Conservation (phyloP, 2,329 filamentous ascomycete genomes). For the Spiromastix sp. region DNA sequence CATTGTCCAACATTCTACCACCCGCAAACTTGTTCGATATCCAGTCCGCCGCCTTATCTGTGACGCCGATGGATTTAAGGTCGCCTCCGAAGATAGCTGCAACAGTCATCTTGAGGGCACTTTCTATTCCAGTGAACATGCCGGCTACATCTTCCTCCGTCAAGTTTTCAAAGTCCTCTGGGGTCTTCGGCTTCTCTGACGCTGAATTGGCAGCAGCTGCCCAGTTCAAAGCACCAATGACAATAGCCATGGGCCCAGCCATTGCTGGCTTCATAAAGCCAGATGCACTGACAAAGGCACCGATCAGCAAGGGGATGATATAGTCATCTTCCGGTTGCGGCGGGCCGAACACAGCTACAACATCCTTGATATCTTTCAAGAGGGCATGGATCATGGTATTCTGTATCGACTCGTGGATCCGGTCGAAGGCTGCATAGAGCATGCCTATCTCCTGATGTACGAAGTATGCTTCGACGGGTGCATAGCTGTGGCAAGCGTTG, state of each 20-base stretch:
- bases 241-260: neutral
- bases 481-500: neutral
- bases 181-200: neutral
- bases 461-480: constrained; percentile 1
- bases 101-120: constrained; percentile 1
- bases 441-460: neutral
- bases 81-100: constrained; percentile 1
- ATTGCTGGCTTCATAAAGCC: constrained; percentile 1
- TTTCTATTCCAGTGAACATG: neutral
- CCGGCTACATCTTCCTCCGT: neutral
- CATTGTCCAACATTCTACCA: constrained; percentile 2
- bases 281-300: constrained; percentile 2
- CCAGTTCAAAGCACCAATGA: constrained; percentile 2
- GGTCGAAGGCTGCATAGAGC: neutral
- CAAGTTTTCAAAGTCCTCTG: neutral
- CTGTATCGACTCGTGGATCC: constrained; percentile 4
- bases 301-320: constrained; percentile 3
- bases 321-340: neutral
- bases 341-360: constrained; percentile 3
- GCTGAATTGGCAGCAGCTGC: constrained; percentile 1
- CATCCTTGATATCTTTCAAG: constrained; percentile 1
- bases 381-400: neutral
- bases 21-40: neutral
- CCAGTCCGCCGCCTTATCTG: neutral
- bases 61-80: neutral